These are phyloP conservation scores for Eutrema yunnanense DNA, from an alignment of 345 rosid genomes.

Conservation along the genomic window DNA sequence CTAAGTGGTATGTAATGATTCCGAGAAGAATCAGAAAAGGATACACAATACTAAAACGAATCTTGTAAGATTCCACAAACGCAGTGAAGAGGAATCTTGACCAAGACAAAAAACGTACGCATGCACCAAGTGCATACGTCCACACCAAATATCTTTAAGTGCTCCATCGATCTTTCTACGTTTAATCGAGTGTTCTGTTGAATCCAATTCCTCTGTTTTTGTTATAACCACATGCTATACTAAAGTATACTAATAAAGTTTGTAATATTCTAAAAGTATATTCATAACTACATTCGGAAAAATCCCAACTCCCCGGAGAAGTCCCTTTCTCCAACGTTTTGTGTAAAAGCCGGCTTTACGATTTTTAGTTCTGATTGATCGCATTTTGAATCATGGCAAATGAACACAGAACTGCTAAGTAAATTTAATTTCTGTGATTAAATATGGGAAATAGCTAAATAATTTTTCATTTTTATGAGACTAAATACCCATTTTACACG, in stretches of 20 bases:
- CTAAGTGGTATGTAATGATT: conserved; percentile 19
- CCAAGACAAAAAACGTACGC: conserved; percentile 22
- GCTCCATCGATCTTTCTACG: conserved; percentile 17
- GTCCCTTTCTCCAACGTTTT: background rate
- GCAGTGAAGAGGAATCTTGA: conserved; percentile 30
- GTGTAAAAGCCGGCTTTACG: background rate
- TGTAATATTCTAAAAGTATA: background rate
- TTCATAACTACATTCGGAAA: background rate
- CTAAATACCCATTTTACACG: background rate
- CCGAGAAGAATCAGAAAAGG: conserved; percentile 9
- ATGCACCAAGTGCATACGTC: conserved; percentile 25
- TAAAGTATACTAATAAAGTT: background rate
- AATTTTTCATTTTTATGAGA: too few species aligned
- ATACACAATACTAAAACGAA: conserved; percentile 9
- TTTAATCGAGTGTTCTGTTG: conserved; percentile 17
- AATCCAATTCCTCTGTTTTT: background rate
- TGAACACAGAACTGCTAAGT: background rate
- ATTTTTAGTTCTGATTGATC: background rate
- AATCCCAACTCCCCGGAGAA: background rate
- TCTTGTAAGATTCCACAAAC: conserved; percentile 27
- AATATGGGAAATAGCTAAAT: background rate
- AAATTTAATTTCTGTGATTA: background rate
- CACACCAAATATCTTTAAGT: conserved; percentile 13
- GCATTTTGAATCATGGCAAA: background rate
- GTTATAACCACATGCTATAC: background rate